Base-by-base conservation (phyloP, 1,284 basidiomycete species). In the Gomphus bonarii region DNA sequence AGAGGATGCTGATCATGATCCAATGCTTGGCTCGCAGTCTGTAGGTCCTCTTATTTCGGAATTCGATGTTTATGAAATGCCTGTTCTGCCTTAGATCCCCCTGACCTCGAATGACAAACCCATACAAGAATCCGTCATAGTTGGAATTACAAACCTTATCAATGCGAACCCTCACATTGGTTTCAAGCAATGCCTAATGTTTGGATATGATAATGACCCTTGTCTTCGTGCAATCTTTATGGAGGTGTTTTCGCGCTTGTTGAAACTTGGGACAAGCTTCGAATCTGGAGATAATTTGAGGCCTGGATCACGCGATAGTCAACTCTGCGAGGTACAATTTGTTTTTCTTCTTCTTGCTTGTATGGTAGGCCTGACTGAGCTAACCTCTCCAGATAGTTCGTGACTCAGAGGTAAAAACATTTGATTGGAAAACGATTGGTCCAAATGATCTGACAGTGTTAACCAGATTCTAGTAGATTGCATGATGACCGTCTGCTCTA, bases 81-180 rank as follows among this genome's bases (percentile, higher is more conserved):
- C n/a, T n/a, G n/a, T n/a, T n/a, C n/a, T n/a, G n/a, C n/a, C n/a
- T n/a, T 22, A 54, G 51, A 28, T 16, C 28, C 31, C 7, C 11
- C 14, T 16, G 12, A 7, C 78, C 36, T 8, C 33, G 30, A 25
- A 58, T 61, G 56, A 40, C 10, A 18, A 14, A 5, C 10, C 30
- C 57, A 69, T 88, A 35, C 77, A 84, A 11, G 86, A 90, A 60
- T 69, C 86, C 30, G 79, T 88, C 49, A 84, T 93, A 58, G 78
- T 80, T 9, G 90, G 88, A 0, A 77, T 95, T 3, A 81, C 91
- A 0, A 81, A 93, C 61, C 74, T 95, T 5, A 81, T 95, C 57
- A 82, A 81, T 28, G 81, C 90, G 22, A 95, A 95, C 66, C 85
- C 89, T 31, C 90, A 95, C 65, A 86, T 83, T 61, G 91, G 91